These are phyloP conservation scores for Ceratobasidium sp. DNA, from an alignment of 1,284 basidiomycete genomes.

Conservation along the genomic window DNA sequence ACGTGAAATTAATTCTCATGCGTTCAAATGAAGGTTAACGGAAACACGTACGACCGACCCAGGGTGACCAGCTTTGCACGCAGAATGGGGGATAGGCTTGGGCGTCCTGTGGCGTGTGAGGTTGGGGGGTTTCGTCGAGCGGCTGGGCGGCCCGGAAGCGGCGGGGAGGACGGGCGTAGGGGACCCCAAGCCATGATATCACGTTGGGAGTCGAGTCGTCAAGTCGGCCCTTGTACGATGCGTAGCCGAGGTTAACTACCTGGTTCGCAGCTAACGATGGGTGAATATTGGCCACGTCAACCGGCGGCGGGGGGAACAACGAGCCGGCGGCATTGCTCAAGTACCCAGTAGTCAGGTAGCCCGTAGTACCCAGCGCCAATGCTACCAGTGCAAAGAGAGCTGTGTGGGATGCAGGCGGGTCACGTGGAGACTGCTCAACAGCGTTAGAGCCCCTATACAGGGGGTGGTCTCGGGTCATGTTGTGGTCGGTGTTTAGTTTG, in stretches of 20 bases:
- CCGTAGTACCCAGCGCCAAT: not conserved
- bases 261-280: not conserved
- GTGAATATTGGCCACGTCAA: no score
- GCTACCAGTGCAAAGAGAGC: conserved; percentile 9
- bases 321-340: conserved; percentile 3
- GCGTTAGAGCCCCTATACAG: conserved; percentile 9
- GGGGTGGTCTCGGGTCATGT: conserved; percentile 11
- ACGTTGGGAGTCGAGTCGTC: conserved; percentile 54
- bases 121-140: conserved; percentile 48
- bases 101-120: conserved; percentile 42
- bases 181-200: conserved; percentile 65
- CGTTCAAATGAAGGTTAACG: not conserved
- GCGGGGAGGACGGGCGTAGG: conserved; percentile 58
- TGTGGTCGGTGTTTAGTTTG: no score
- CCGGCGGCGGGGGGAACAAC: not conserved
- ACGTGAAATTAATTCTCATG: not conserved
- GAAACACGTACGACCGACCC: conserved; percentile 11
- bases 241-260: conserved; percentile 49
- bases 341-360: conserved; percentile 1
- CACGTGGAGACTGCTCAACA: conserved; percentile 5
- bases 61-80: conserved; percentile 31
- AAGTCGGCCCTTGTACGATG: conserved; percentile 61
- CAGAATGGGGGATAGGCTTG: conserved; percentile 28
- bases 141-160: conserved; percentile 57
- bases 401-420: conserved; percentile 26